Evolutionary conservation across 2,329 filamentous ascomycete species (phyloP), one percentile per base, ranked within the genome.

Genomic region (Neospermospora avenae): DNA sequence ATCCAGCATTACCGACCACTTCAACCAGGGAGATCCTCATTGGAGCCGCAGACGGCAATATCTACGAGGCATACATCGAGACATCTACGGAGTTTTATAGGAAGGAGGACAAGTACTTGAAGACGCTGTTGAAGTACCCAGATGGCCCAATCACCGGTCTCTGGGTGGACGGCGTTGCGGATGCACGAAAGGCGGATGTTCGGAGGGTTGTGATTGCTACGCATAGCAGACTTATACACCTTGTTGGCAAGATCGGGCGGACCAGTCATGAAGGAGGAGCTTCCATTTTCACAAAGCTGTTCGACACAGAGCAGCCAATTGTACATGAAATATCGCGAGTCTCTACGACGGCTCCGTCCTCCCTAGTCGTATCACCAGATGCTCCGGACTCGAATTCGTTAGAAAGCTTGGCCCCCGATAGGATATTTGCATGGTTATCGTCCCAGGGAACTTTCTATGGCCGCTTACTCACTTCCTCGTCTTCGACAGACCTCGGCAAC

Each of bases 21-120:
- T 96, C 92, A 1, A 99, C 95, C 3, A 83, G 95, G 59, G 95
- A 99, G 78, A 98, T 99, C 39, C 78, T 99, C 8, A 77, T 99
- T 34, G 95, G 95, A 35, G 88, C 92, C 10, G 86, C 90, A n/a
- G 95, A 98, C 75, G 95, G 95, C 25, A 95, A 91, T 74, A 85
- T 99, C 34, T 98, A 96, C 76, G 95, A 99, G 76, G 88, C 88
- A 18, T 98, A 91, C 70, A 93, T 99, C 71, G 95, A 99, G 74
- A 92, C 92, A 3, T 90, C 91, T 14, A 92, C 89, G 52, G 95
- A 98, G 73, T 97, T 97, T 76, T 98, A 97, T 76, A 85, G 91
- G 67, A 89, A 93, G 71, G 93, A 98, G 74, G 95, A 99, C 74
- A 92, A 91, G 75, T 96, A 96, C 73, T 77, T 96, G 62, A 93